phyloP scores from a whole-genome alignment of 2,329 filamentous ascomycete genomes.

The Aspergillus brasiliensis region DNA sequence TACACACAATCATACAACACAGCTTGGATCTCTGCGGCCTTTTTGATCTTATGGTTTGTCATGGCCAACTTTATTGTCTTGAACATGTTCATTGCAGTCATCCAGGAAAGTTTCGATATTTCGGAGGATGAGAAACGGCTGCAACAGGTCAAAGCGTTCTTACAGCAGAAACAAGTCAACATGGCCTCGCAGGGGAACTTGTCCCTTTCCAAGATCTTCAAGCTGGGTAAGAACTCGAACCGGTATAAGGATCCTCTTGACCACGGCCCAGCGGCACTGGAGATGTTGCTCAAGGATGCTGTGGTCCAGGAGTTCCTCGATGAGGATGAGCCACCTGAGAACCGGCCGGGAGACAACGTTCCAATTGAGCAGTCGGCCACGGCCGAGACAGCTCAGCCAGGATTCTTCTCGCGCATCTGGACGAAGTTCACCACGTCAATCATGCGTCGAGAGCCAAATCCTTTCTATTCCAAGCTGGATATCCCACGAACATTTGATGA shows the following conservation, averaged over 20 bases:
- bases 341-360: constrained; percentile 33
- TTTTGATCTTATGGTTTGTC: constrained; percentile 94
- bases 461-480: constrained; percentile 86
- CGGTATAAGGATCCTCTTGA: constrained; percentile 78
- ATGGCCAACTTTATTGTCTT: constrained; percentile 91
- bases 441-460: constrained; percentile 77
- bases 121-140: constrained; percentile 97
- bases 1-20: constrained; percentile 67
- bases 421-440: constrained; percentile 59
- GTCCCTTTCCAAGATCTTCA: constrained; percentile 60
- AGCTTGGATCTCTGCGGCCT: constrained; percentile 90
- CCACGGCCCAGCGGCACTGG: constrained; percentile 86
- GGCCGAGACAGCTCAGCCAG: constrained; percentile 55
- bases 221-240: constrained; percentile 62
- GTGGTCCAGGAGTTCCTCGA: constrained; percentile 95
- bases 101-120: constrained; percentile 98
- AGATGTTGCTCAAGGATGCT: constrained; percentile 95
- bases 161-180: constrained; percentile 86
- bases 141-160: constrained; percentile 92
- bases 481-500: constrained; percentile 72
- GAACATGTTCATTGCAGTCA: constrained; percentile 99
- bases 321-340: constrained; percentile 53
- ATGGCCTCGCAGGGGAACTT: constrained; percentile 69
- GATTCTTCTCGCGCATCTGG: constrained; percentile 64
- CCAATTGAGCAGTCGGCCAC: constrained; percentile 27